These are phyloP conservation scores for Chlamydomonas schloesseri DNA, from an alignment of 139 green algal species.

Conservation along the genomic window DNA sequence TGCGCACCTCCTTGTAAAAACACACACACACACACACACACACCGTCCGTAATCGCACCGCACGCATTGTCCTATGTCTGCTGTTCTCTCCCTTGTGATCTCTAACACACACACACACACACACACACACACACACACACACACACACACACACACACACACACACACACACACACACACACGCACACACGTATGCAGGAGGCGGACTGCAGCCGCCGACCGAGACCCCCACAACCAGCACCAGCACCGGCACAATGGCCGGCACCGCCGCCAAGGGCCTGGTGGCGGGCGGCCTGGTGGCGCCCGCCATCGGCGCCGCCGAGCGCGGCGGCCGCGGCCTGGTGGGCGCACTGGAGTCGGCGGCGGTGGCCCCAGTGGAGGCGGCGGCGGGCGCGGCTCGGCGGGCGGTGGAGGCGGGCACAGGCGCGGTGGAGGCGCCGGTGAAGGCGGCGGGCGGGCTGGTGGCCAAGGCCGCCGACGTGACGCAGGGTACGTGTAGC, in stretches of 20 bases:
- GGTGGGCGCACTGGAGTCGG: neutral
- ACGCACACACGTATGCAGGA: too few relatives aligned
- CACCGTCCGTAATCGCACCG: too few relatives aligned
- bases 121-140: too few relatives aligned
- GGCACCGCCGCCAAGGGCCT: neutral
- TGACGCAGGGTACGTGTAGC: neutral
- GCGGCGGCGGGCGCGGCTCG: neutral
- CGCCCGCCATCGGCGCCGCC: neutral
- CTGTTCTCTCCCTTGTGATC: too few relatives aligned
- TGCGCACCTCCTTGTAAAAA: too few relatives aligned
- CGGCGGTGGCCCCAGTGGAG: neutral
- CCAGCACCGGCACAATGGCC: neutral
- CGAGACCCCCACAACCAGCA: neutral
- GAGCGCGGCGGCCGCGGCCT: conserved; percentile 15
- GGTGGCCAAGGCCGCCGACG: neutral
- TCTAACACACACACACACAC: too few relatives aligned
- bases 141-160: too few relatives aligned
- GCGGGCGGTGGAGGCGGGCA: neutral
- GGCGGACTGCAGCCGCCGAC: too few relatives aligned
- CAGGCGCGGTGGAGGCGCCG: neutral
- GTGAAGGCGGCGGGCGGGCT: neutral
- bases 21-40: too few relatives aligned
- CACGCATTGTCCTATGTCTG: too few relatives aligned
- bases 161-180: too few relatives aligned
- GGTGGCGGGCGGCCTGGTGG: neutral